Conservation (phyloP, 495 filamentous ascomycete species). For the Cudoniella acicularis region DNA sequence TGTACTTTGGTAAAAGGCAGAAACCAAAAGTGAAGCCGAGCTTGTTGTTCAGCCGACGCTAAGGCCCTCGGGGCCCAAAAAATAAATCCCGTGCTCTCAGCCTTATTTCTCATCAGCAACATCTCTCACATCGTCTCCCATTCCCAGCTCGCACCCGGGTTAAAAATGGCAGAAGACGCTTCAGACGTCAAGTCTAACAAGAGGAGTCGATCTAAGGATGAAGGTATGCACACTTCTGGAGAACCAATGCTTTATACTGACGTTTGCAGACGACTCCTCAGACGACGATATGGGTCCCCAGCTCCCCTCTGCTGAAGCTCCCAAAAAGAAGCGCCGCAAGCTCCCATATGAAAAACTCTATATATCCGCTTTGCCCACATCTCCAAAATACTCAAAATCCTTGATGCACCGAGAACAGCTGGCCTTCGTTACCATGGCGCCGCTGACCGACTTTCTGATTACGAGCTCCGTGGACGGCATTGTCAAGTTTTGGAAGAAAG, state of each 20-base stretch:
- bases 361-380: slow-evolving; percentile 80
- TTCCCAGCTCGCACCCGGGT: too few relatives aligned
- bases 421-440: slow-evolving; percentile 80
- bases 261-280: slow-evolving; percentile 40
- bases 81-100: too few relatives aligned
- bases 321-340: slow-evolving; percentile 87
- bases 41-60: too few relatives aligned
- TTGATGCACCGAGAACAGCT: slow-evolving; percentile 98
- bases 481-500: slow-evolving; percentile 99
- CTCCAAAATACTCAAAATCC: slow-evolving; percentile 85
- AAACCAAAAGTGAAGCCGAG: too few relatives aligned
- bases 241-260: not conserved
- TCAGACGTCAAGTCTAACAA: slow-evolving; percentile 35
- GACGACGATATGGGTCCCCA: slow-evolving; percentile 95
- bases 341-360: slow-evolving; percentile 95
- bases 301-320: slow-evolving; percentile 62
- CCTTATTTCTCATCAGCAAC: too few relatives aligned
- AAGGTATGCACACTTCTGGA: slow-evolving; percentile 30
- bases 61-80: too few relatives aligned
- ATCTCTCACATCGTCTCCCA: too few relatives aligned
- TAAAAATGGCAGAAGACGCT: slow-evolving; percentile 23
- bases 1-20: too few relatives aligned
- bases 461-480: slow-evolving; percentile 89
- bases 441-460: slow-evolving; percentile 88
- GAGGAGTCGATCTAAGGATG: slow-evolving; percentile 42